phyloP scores from a whole-genome alignment of 306 rosid species.

The Malus asiatica region DNA sequence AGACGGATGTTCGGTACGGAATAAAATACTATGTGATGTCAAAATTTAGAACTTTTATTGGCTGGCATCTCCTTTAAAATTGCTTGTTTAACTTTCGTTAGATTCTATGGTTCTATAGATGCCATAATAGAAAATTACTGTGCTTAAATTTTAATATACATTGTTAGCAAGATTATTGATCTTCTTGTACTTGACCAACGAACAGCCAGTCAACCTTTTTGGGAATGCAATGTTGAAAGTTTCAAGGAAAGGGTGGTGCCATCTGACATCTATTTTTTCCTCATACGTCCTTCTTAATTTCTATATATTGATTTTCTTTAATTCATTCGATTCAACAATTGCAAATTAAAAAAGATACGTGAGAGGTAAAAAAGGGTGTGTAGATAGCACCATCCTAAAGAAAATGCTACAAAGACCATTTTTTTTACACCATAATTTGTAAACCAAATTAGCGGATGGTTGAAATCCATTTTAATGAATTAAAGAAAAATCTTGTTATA shows the following conservation, averaged over 20 bases:
- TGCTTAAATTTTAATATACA: background rate
- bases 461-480: too few species aligned
- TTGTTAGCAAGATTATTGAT: background rate
- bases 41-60: conserved; percentile 32
- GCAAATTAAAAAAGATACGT: too few species aligned
- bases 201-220: background rate
- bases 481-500: too few species aligned
- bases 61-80: conserved; percentile 25
- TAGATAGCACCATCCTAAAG: too few species aligned
- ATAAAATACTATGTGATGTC: conserved; percentile 55
- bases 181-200: background rate
- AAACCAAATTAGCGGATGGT: too few species aligned
- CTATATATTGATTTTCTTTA: accelerated
- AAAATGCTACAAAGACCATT: too few species aligned
- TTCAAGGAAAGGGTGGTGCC: too few species aligned
- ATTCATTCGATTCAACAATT: too few species aligned
- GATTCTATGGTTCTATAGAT: conserved; percentile 20
- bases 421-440: too few species aligned
- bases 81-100: conserved; percentile 9
- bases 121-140: background rate
- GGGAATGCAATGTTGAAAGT: background rate
- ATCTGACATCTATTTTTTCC: too few species aligned
- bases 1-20: conserved; percentile 61
- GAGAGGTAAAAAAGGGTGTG: too few species aligned
- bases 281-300: too few species aligned